Base-by-base conservation (phyloP, 495 filamentous ascomycete species). In the Cryomyces antarcticus region DNA sequence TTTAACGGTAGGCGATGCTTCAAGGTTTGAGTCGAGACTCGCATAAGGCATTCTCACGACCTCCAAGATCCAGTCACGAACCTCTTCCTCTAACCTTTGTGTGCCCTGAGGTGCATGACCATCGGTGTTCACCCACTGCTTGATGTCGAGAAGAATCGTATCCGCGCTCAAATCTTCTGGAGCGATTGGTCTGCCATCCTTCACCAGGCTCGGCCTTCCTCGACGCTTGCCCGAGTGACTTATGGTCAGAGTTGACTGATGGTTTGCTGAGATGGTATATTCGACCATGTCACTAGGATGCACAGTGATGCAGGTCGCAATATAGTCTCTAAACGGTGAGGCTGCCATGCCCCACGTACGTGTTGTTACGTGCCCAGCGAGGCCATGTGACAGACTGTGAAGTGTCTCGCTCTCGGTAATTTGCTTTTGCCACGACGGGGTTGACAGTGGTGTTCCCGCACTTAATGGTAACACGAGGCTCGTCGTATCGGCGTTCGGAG, bases 291-390 rank as follows among this genome's bases (percentile, higher is more conserved):
- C 43, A 13, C 12, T 45, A 5, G 43, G 43, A 28, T 45, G 43
- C 7, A 45, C 12, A 29, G 43, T 39, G 30, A 45, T 45, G 43
- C 43, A 45, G 30, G 43, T 31, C n/a, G 43, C 37, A 5, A 45
- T 31, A 11, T 30, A 17, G 13, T 45, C 43, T 7, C 43, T 36
- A n/a, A 39, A 36, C 38, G 43, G 30, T 13, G 37, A 45, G 12
- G 36, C 6, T 5, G 28, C 29, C 12, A 45, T 29, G 12, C 43
- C 43, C 43, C 43, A 45, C 7, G 30, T 31, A 30, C 27, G 38
- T 6, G 28, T 17, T 5, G 28, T 5, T 6, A 38, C 37, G 7
- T 45, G 4, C 6, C 43, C 43, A 17, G 36, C 43, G 13, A 45
- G 43, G 11, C 39, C 36, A 30, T 45, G 13, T 5, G 38, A 27